These are phyloP conservation scores for Termitomyces bulborhizus DNA, from an alignment of 768 basidiomycete species.

Conservation along the genomic window DNA sequence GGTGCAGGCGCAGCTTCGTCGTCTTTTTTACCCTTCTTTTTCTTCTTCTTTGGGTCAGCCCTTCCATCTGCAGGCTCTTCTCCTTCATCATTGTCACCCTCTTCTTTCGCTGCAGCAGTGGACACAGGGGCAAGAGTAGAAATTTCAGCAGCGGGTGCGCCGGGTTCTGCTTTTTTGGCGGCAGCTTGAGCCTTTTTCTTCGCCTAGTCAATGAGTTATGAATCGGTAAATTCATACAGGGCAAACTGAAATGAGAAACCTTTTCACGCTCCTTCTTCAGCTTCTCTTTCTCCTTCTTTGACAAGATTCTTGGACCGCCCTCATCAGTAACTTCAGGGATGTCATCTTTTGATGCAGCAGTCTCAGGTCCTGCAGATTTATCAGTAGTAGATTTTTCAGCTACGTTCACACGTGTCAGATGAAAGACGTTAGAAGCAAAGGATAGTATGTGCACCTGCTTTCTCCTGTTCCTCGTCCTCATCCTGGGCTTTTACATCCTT, in stretches of 20 bases:
- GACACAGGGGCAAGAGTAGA: conserved; percentile 20
- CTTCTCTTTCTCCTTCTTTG: conserved; percentile 96
- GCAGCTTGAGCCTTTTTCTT: conserved; percentile 94
- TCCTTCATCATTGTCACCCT: conserved; percentile 63
- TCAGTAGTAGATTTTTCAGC: conserved; percentile 19
- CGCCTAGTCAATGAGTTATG: conserved; percentile 42
- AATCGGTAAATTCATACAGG: conserved; percentile 1
- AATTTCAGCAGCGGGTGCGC: conserved; percentile 20
- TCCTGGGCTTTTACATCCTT: conserved; percentile 31
- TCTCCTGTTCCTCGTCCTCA: conserved; percentile 30
- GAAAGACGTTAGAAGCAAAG: neutral
- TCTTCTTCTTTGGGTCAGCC: conserved; percentile 72
- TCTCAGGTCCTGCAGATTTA: conserved; percentile 16
- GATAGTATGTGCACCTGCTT: conserved; percentile 11
- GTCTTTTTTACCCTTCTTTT: conserved; percentile 71
- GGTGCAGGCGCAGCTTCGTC: conserved; percentile 39
- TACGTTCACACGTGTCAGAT: conserved; percentile 8
- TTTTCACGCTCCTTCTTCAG: conserved; percentile 97
- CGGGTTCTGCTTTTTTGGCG: conserved; percentile 58
- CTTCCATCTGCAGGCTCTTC: conserved; percentile 49
- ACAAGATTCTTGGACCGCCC: conserved; percentile 60
- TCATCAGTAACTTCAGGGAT: conserved; percentile 52
- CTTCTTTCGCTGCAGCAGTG: conserved; percentile 27
- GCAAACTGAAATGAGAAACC: conserved; percentile 33
- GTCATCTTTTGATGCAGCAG: conserved; percentile 24